Evolutionary conservation across 495 filamentous ascomycete species (phyloP), one percentile per base, ranked within the genome.

Genomic region (Podospora bellae-mahoneyi): DNA sequence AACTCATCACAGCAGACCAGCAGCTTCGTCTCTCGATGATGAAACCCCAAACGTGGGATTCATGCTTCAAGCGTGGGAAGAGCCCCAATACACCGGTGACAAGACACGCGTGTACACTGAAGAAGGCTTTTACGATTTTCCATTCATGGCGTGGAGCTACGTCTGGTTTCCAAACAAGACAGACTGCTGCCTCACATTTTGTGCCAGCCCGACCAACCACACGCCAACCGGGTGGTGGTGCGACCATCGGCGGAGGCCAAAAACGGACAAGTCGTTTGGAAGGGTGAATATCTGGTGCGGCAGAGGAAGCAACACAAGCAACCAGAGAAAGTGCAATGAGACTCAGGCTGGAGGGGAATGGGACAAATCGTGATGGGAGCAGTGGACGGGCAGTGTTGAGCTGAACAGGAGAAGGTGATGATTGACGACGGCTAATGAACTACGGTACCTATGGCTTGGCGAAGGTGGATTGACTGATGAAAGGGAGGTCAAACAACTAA

Each of bases 261-360:
- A 59, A 9, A 62, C 70, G 7, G 39, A 57, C 0, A 59, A 16
- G 3, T 3, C 27, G 1, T 74, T 76, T 48, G n/a, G 56, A 0
- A 30, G 76, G 23, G 32, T 78, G 4, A 65, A 67, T 44, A 67
- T 78, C 20, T 76, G 76, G 74, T 76, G 74, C 55, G 71, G 72
- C 0, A n/a, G 57, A 18, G 13, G 44, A 19, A 30, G 19, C 0
- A 32, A 59, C 30, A 30, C 23, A 27, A 32, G 16, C 23, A 62
- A 62, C 9, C 60, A 62, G 26, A 62, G 26, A 26, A 62, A 28
- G 16, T 62, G 30, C 26, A 23, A 59, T 59, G 19, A 16, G 39
- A 48, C 39, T 13, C 39, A 48, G 39, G 13, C 39, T 48, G 39
- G 39, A 10, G 39, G 39, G 2, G 9, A 48, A 2, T 48, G 39